phyloP scores from a whole-genome alignment of 306 rosid genomes.

The Malus fusca region DNA sequence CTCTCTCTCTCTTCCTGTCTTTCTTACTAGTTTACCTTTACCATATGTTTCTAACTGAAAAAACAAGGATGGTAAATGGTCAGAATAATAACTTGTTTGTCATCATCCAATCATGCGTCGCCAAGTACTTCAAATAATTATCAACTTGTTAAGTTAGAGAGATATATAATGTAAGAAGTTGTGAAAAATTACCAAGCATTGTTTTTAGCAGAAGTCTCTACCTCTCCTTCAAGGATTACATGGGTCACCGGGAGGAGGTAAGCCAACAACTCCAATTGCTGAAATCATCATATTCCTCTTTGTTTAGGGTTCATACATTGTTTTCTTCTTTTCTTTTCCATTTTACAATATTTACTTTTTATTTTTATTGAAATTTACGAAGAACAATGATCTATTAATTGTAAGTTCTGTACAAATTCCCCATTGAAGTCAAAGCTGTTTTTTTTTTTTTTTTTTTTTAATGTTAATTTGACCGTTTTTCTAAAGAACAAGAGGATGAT shows the following conservation, averaged over 20 bases:
- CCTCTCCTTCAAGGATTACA: constrained; percentile 27
- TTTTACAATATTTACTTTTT: too few species aligned
- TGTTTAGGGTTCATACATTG: too few species aligned
- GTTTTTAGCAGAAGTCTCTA: background rate
- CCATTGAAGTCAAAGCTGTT: too few species aligned
- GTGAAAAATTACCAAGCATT: constrained; percentile 4
- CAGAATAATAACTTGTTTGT: background rate
- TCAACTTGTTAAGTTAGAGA: background rate
- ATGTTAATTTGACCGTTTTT: too few species aligned
- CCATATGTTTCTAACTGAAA: constrained; percentile 16
- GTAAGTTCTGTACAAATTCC: too few species aligned
- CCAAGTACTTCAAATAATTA: constrained; percentile 1
- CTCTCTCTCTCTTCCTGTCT: background rate
- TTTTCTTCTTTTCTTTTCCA: too few species aligned
- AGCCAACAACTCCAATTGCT: background rate
- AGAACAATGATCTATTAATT: too few species aligned
- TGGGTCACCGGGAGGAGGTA: constrained; percentile 32
- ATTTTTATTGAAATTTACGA: too few species aligned
- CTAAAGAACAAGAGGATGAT: too few species aligned
- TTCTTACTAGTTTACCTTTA: background rate
- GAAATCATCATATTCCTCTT: background rate
- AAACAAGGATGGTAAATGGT: background rate
- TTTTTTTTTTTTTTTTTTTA: too few species aligned
- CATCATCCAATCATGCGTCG: constrained; percentile 6
- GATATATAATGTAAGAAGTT: constrained; percentile 6